These are phyloP conservation scores for Heliamphora pulchella DNA, from an alignment of 179 eudicot species.

Conservation along the genomic window DNA sequence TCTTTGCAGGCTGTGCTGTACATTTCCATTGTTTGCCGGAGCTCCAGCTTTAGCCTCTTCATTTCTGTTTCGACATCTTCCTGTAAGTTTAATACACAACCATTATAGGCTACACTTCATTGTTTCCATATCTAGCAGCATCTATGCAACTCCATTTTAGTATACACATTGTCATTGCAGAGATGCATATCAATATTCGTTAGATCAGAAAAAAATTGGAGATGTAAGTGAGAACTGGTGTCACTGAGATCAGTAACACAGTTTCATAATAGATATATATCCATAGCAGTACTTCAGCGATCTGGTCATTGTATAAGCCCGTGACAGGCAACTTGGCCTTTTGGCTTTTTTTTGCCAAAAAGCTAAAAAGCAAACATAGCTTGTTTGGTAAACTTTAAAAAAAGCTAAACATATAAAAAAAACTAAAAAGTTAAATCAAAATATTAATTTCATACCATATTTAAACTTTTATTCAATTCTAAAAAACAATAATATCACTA, in stretches of 20 bases:
- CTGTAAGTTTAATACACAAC: constrained; percentile 25
- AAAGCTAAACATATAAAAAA: too few relatives aligned
- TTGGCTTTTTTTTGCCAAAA: too few relatives aligned
- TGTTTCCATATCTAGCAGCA: background rate
- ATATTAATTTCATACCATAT: too few relatives aligned
- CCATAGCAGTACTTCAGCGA: background rate
- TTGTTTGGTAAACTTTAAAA: too few relatives aligned
- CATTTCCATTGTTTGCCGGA: constrained; percentile 88
- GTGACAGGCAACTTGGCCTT: too few relatives aligned
- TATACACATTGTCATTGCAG: background rate
- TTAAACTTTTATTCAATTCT: too few relatives aligned
- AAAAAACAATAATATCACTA: too few relatives aligned
- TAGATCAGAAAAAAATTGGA: background rate
- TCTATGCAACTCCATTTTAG: background rate
- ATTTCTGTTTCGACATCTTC: constrained; percentile 86
- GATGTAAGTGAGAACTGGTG: background rate
- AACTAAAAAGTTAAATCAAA: too few relatives aligned
- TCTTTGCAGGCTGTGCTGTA: constrained; percentile 89
- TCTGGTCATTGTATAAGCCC: background rate
- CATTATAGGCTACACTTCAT: background rate
- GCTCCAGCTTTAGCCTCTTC: constrained; percentile 69
- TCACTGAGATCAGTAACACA: background rate
- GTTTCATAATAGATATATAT: background rate
- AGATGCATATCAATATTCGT: background rate
- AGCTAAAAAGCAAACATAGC: too few relatives aligned